Percentiles rank a stretch among this genome's conserved stretches.
Conservation (phyloP, 176 grass and related monocot species). For the Oryza punctata region DNA sequence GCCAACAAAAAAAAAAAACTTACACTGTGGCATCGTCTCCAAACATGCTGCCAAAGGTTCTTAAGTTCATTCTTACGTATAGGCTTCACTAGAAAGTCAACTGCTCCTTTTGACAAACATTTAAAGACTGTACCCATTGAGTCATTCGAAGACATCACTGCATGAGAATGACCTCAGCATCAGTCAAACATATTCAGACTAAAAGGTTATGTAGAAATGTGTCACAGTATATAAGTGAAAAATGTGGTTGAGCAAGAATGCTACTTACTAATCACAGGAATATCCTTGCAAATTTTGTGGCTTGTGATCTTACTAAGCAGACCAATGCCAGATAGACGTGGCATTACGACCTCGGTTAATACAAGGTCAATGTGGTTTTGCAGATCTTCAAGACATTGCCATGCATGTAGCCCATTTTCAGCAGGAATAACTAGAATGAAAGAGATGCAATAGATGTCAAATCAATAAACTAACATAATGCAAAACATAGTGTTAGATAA, state of each 20-base stretch:
- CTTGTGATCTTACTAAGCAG: conserved; percentile 86
- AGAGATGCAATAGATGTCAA: conserved; percentile 39
- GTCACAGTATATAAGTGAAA: neutral
- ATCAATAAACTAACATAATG: conserved; percentile 29
- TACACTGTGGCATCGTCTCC: conserved; percentile 93
- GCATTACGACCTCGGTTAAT: conserved; percentile 85
- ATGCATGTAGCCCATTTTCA: conserved; percentile 82
- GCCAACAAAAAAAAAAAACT: conserved; percentile 41
- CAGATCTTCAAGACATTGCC: conserved; percentile 81
- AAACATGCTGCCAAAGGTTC: conserved; percentile 94
- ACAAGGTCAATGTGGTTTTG: conserved; percentile 86
- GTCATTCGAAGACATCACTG: conserved; percentile 98
- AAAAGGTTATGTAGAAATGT: neutral
- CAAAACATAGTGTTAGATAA: conserved; percentile 15
- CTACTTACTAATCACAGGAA: conserved; percentile 95
- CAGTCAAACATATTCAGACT: conserved; percentile 48
- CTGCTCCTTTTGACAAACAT: conserved; percentile 92
- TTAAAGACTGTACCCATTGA: conserved; percentile 87
- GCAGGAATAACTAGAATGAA: conserved; percentile 70
- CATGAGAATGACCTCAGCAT: conserved; percentile 52
- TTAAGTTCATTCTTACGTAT: conserved; percentile 97
- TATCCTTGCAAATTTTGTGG: conserved; percentile 82
- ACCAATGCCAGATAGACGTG: conserved; percentile 72
- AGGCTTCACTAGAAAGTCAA: conserved; percentile 98
- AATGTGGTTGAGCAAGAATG: conserved; percentile 37